phyloP scores from a whole-genome alignment of 495 filamentous ascomycete species.

The Penicillium argentinense region DNA sequence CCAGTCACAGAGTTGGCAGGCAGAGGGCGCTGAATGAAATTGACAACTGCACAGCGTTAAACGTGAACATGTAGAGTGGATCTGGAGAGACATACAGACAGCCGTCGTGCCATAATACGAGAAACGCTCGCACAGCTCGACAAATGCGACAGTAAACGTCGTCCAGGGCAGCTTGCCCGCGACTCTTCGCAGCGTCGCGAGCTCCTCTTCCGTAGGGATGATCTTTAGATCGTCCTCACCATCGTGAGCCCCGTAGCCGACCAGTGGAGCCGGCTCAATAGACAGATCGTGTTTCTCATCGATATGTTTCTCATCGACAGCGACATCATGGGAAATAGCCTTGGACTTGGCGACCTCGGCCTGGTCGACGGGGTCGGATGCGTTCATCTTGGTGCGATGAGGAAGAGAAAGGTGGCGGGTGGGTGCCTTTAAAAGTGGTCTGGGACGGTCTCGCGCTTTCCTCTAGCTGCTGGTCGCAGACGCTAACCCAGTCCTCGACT shows the following conservation, averaged over 20 bases:
- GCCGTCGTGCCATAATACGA: conserved; percentile 76
- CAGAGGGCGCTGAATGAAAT: conserved; percentile 69
- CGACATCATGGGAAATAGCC: conserved; percentile 20
- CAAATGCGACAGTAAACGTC: conserved; percentile 68
- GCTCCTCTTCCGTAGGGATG: conserved; percentile 59
- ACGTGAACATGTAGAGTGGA: neutral
- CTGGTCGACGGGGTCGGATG: conserved; percentile 30
- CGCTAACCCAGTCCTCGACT: too few species aligned
- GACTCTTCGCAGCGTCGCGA: conserved; percentile 61
- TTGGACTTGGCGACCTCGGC: conserved; percentile 30
- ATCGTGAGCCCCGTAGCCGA: conserved; percentile 3
- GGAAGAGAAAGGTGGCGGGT: conserved; percentile 5
- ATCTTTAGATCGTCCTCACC: conserved; percentile 24
- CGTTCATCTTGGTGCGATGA: conserved; percentile 26
- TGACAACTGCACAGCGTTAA: conserved; percentile 38
- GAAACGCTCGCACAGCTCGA: conserved; percentile 78
- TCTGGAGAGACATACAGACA: conserved; percentile 53
- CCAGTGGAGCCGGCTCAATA: conserved; percentile 10
- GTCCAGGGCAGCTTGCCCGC: conserved; percentile 63
- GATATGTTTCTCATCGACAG: conserved; percentile 13
- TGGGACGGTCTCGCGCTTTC: too few species aligned
- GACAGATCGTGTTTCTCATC: conserved; percentile 6
- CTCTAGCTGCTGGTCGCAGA: too few species aligned
- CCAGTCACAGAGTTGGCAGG: conserved; percentile 61
- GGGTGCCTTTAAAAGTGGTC: too few species aligned